These are phyloP conservation scores for Arthrobotrys musiformis DNA, from an alignment of 2,329 filamentous ascomycete species.

Conservation along the genomic window DNA sequence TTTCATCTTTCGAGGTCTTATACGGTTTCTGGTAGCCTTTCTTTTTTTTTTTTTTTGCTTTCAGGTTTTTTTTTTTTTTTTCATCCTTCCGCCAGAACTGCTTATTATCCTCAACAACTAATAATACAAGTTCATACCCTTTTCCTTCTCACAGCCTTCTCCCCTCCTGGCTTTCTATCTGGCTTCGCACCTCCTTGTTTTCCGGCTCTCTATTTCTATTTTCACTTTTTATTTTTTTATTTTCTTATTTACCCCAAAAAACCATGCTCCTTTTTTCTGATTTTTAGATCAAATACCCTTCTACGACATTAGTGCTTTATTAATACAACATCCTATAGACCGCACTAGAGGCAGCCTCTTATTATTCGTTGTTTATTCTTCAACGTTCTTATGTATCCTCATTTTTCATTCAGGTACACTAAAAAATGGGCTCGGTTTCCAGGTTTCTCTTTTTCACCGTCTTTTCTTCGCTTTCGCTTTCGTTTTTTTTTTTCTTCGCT, in stretches of 20 bases:
- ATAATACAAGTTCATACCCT: conserved; percentile 6
- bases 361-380: background rate
- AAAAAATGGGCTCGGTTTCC: conserved; percentile 30
- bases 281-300: conserved; percentile 49
- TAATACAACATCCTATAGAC: conserved; percentile 42
- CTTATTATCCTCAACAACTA: conserved; percentile 3
- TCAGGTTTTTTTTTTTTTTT: background rate
- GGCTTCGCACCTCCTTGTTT: too few species aligned
- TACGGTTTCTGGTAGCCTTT: background rate
- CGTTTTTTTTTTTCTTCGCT: background rate
- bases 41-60: background rate
- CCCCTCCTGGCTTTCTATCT: background rate
- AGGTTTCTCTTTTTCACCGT: conserved; percentile 6
- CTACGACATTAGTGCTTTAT: conserved; percentile 29
- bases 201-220: too few species aligned
- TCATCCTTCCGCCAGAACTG: background rate
- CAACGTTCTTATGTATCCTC: conserved; percentile 26
- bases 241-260: background rate
- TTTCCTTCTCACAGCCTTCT: background rate
- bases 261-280: too few species aligned
- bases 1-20: background rate
- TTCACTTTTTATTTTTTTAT: conserved; percentile 1
- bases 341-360: conserved; percentile 34
- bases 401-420: background rate
- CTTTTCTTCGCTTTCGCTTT: background rate